These are phyloP conservation scores for Penicillium concentricum DNA, from an alignment of 2,329 filamentous ascomycete species.

Conservation along the genomic window DNA sequence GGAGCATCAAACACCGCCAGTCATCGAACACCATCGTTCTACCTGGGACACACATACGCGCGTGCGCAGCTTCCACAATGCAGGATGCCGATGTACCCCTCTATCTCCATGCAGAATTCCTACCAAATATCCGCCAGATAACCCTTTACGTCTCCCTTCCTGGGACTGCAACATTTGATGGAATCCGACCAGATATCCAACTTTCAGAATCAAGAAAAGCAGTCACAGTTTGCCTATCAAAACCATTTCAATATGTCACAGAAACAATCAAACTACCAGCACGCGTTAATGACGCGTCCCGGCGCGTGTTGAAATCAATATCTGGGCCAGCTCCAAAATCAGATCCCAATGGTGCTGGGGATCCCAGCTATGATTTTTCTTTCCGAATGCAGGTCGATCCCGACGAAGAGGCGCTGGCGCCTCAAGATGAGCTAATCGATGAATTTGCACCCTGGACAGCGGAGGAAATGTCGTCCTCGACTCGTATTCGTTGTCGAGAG, in stretches of 20 bases:
- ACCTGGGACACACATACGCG: not conserved
- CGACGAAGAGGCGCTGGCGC: constrained; percentile 13
- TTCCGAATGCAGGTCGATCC: constrained; percentile 55
- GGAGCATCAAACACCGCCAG: not conserved
- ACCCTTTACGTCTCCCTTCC: constrained; percentile 56
- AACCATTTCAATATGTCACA: constrained; percentile 19
- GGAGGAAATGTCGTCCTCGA: constrained; percentile 35
- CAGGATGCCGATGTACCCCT: constrained; percentile 21
- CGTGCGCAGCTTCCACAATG: not conserved
- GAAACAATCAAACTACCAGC: constrained; percentile 52
- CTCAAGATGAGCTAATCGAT: constrained; percentile 27
- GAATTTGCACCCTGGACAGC: constrained; percentile 41
- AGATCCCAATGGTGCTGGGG: not conserved
- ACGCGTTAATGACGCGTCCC: constrained; percentile 31
- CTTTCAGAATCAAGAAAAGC: constrained; percentile 37
- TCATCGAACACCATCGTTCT: not conserved
- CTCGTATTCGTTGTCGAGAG: constrained; percentile 37
- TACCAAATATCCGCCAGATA: constrained; percentile 61
- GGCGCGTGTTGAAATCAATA: constrained; percentile 18
- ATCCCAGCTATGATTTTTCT: constrained; percentile 44
- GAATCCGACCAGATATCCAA: constrained; percentile 23
- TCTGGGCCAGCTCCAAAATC: not conserved
- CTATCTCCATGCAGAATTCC: constrained; percentile 58
- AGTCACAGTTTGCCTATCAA: constrained; percentile 38
- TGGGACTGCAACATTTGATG: constrained; percentile 4